Percentiles rank a stretch among this genome's conserved stretches.
Evolutionary conservation across 305 asterid species (phyloP).

Genomic region (Euphrasia arctica): DNA sequence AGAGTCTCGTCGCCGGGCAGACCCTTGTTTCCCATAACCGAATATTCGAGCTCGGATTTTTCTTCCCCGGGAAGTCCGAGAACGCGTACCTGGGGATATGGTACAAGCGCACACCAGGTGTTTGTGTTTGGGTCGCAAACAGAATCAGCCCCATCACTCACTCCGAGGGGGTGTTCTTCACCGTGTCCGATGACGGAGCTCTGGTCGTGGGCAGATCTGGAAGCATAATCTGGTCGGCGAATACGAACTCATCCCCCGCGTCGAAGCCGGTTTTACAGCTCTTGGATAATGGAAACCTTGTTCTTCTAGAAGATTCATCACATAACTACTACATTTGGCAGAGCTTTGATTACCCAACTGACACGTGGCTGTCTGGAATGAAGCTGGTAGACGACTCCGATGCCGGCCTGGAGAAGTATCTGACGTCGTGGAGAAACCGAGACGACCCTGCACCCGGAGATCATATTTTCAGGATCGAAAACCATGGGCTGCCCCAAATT

Average conservation of each 20-base stretch:
- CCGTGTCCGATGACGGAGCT: constrained; percentile 24
- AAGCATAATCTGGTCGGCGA: constrained; percentile 29
- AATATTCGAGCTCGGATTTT: constrained; percentile 34
- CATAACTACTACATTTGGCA: constrained; percentile 31
- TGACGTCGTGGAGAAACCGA: constrained; percentile 37
- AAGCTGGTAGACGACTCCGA: constrained; percentile 21
- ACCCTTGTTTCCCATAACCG: constrained; percentile 26
- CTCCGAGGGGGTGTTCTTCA: constrained; percentile 11
- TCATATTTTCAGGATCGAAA: constrained; percentile 18
- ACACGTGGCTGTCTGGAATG: constrained; percentile 36
- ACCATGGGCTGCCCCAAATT: constrained; percentile 24
- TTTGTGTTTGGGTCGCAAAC: constrained; percentile 38
- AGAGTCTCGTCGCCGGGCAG: constrained; percentile 19
- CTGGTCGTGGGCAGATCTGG: constrained; percentile 19
- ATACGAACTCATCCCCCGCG: constrained; percentile 17
- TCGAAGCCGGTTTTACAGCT: constrained; percentile 29
- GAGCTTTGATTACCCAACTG: constrained; percentile 39
- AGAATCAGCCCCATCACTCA: constrained; percentile 25
- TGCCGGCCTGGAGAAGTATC: constrained; percentile 16
- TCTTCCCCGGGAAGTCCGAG: constrained; percentile 29
- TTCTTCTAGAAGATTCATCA: constrained; percentile 10
- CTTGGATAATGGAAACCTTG: constrained; percentile 36
- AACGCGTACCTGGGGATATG: constrained; percentile 30
- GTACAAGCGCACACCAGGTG: constrained; percentile 31
- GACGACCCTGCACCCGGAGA: constrained; percentile 47